Evolutionary conservation across 441 rosid genomes (phyloP), one percentile per base, ranked within the genome.

Genomic region (Adansonia madagascariensis): DNA sequence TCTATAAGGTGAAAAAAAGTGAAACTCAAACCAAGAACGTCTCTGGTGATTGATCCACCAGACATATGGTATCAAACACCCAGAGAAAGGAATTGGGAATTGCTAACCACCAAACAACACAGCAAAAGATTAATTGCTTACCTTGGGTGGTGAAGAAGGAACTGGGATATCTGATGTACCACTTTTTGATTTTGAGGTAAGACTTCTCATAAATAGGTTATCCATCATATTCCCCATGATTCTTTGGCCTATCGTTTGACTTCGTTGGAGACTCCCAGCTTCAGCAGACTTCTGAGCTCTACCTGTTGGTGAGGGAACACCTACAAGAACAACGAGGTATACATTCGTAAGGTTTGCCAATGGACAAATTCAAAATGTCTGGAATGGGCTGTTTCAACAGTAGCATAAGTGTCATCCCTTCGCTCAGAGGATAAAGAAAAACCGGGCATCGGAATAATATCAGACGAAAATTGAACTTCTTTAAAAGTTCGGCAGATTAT

Each of bases 141-240:
- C 98, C 99, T 94, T 91, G 53, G 86, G 77, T 41, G 95, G 97
- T 84, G 98, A 87, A 79, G 96, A 88, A 43, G 98, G 97, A 69
- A 80, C 75, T 65, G 94, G 82, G 67, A 87, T 83, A 63, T 96
- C 98, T 66, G 90, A 79, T 73, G 79, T 77, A 74, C 61, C 87
- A 75, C 55, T 85, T 84, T 87, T 92, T 27, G 97, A 81, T 82
- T 91, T 94, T 73, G 98, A 89, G 79, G 95, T 88, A 80, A 91
- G 89, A 86, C 80, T 94, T 87, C 98, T 90, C 47, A 90, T 84
- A 74, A 97, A 91, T 72, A 93, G 78, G 85, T 88, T 96, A 84
- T 94, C 98, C 97, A 95, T 94, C 91, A 90, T 80, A 77, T 91
- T 91, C 66, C 89, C 95, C 90, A 92, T 88, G 72, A 96, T 83